A percentile compares a stretch with the other conserved stretches of the same genome.
These are phyloP conservation scores for Magnolia officinalis DNA, from an alignment of 164 flowering plant genomes.

Conservation along the genomic window DNA sequence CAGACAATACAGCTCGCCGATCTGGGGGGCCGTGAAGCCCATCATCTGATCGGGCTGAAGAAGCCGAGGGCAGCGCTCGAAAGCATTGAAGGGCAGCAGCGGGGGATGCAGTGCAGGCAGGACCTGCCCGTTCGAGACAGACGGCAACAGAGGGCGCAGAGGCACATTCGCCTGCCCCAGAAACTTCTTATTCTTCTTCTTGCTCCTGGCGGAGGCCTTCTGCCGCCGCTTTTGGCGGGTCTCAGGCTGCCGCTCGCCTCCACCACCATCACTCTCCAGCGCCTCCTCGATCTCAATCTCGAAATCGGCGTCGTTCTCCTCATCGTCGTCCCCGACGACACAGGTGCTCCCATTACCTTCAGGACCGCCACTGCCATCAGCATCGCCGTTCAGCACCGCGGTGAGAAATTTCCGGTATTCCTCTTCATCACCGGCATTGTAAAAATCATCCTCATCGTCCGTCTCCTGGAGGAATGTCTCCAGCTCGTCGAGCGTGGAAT, in stretches of 20 bases:
- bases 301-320: constrained; percentile 96
- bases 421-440: constrained; percentile 83
- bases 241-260: constrained; percentile 56
- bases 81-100: constrained; percentile 1
- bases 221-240: constrained; percentile 69
- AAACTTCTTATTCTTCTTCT: constrained; percentile 24
- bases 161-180: constrained; percentile 48
- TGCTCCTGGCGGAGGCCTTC: constrained; percentile 29
- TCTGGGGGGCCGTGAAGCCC: constrained; percentile 73
- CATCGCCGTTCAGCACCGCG: constrained; percentile 69
- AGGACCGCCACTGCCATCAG: constrained; percentile 26
- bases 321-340: constrained; percentile 50
- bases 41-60: constrained; percentile 26
- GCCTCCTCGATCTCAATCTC: constrained; percentile 94
- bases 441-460: constrained; percentile 88
- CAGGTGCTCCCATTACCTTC: constrained; percentile 26
- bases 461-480: constrained; percentile 95
- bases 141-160: constrained; percentile 70
- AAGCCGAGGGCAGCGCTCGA: constrained; percentile 17
- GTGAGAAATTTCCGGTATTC: constrained; percentile 92
- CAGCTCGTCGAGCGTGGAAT: constrained; percentile 87
- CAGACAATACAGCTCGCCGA: constrained; percentile 80
- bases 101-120: background rate
- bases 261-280: constrained; percentile 66
- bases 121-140: constrained; percentile 26